These are phyloP conservation scores for Aspergillus caelatus DNA, from an alignment of 2,329 filamentous ascomycete genomes.

Conservation along the genomic window DNA sequence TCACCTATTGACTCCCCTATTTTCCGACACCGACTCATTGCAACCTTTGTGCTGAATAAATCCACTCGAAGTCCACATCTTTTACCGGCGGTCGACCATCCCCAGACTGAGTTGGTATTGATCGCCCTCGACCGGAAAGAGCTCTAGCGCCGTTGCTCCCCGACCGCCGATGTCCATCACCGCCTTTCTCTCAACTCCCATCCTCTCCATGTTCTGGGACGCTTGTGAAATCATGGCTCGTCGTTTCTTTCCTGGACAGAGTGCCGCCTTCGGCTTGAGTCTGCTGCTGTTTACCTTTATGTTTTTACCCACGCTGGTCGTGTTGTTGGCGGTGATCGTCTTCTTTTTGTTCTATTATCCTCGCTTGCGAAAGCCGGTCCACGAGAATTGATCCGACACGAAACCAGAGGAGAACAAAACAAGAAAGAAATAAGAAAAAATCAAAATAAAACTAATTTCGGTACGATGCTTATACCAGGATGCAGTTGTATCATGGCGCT, in stretches of 20 bases:
- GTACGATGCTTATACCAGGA: neutral
- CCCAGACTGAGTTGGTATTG: neutral
- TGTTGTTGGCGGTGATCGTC: constrained; percentile 34
- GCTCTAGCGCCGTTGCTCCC: neutral
- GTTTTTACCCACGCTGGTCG: constrained; percentile 37
- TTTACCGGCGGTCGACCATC: neutral
- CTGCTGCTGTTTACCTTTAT: constrained; percentile 38
- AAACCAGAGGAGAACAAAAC: too few species aligned
- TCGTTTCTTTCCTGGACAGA: constrained; percentile 30
- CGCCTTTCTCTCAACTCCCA: neutral
- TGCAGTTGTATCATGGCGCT: neutral
- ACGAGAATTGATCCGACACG: neutral
- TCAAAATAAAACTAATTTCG: neutral
- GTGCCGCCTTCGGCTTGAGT: constrained; percentile 33
- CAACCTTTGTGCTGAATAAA: neutral
- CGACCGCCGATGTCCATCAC: constrained; percentile 4
- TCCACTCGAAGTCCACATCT: neutral
- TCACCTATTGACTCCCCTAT: neutral
- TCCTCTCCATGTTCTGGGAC: constrained; percentile 18
- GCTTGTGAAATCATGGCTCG: constrained; percentile 32
- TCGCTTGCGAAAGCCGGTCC: constrained; percentile 22
- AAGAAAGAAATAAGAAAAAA: too few species aligned
- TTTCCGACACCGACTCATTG: neutral
- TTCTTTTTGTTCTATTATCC: constrained; percentile 37
- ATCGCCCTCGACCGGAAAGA: neutral